These are phyloP conservation scores for Ophiosphaerella korrae DNA, from an alignment of 2,329 filamentous ascomycete genomes.

Conservation along the genomic window DNA sequence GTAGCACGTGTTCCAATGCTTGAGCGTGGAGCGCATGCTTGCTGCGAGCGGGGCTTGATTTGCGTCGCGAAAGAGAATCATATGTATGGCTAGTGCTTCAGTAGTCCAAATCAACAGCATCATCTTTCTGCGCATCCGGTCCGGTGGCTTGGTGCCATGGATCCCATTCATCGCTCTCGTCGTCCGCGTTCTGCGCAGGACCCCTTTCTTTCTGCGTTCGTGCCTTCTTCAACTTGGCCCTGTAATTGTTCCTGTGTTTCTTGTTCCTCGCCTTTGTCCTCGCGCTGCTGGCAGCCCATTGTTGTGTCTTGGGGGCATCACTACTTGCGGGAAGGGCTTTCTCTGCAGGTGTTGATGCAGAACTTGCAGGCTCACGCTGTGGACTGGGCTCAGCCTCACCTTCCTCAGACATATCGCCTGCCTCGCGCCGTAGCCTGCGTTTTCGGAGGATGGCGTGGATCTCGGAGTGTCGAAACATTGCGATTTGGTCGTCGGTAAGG, in stretches of 20 bases:
- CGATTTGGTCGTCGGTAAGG: constrained; percentile 87
- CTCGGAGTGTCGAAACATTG: constrained; percentile 88
- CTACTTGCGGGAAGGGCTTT: constrained; percentile 18
- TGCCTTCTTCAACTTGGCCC: constrained; percentile 23
- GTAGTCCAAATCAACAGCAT: constrained; percentile 56
- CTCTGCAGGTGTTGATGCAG: constrained; percentile 6
- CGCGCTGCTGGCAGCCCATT: constrained; percentile 34
- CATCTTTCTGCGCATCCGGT: constrained; percentile 48
- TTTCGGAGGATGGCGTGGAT: constrained; percentile 68
- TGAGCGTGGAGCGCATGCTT: too few relatives aligned
- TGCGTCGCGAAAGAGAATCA: not conserved
- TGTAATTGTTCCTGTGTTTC: constrained; percentile 30
- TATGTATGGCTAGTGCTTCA: constrained; percentile 19
- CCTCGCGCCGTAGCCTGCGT: constrained; percentile 30
- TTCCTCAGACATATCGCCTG: constrained; percentile 20
- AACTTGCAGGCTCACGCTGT: not conserved
- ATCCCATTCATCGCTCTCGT: constrained; percentile 49
- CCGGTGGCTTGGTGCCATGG: constrained; percentile 53
- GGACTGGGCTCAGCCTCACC: constrained; percentile 7
- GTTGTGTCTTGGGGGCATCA: constrained; percentile 26
- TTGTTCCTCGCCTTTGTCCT: constrained; percentile 33
- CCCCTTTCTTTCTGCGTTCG: constrained; percentile 19
- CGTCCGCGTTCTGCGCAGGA: constrained; percentile 25
- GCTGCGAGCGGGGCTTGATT: too few relatives aligned
- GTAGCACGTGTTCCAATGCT: too few relatives aligned